phyloP scores from a whole-genome alignment of 2,329 filamentous ascomycete species.

The Cladosporium sp. region DNA sequence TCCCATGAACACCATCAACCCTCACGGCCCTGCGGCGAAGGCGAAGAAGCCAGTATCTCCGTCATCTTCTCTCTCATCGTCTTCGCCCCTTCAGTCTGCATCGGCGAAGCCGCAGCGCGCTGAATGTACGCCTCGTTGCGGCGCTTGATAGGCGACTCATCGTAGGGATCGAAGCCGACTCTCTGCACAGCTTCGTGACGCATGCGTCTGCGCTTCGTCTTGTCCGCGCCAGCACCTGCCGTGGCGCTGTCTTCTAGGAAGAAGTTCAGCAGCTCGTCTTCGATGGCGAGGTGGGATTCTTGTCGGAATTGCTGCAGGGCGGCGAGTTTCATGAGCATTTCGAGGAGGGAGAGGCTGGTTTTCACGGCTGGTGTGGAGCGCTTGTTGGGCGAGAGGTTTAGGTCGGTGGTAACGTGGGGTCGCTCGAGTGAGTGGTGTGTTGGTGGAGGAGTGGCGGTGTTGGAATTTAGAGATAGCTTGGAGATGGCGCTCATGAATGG shows the following conservation, averaged over 20 bases:
- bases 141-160: conserved; percentile 64
- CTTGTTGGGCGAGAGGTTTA: conserved; percentile 31
- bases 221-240: conserved; percentile 61
- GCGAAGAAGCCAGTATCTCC: background rate
- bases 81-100: background rate
- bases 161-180: conserved; percentile 68
- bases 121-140: conserved; percentile 58
- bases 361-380: conserved; percentile 44
- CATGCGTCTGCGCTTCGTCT: conserved; percentile 56
- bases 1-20: background rate
- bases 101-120: background rate
- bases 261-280: conserved; percentile 83
- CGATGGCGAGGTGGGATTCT: conserved; percentile 80
- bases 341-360: conserved; percentile 73
- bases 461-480: conserved; percentile 40
- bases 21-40: background rate
- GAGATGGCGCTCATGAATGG: conserved; percentile 41
- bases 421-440: conserved; percentile 24
- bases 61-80: background rate
- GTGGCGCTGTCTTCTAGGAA: conserved; percentile 70
- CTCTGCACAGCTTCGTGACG: conserved; percentile 57
- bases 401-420: conserved; percentile 16
- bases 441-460: conserved; percentile 23
- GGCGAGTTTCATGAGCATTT: conserved; percentile 80
- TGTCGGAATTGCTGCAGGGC: conserved; percentile 92